Evolutionary conservation across 2,329 filamentous ascomycete genomes (phyloP).

Genomic region (Trichocomaceae sp.): DNA sequence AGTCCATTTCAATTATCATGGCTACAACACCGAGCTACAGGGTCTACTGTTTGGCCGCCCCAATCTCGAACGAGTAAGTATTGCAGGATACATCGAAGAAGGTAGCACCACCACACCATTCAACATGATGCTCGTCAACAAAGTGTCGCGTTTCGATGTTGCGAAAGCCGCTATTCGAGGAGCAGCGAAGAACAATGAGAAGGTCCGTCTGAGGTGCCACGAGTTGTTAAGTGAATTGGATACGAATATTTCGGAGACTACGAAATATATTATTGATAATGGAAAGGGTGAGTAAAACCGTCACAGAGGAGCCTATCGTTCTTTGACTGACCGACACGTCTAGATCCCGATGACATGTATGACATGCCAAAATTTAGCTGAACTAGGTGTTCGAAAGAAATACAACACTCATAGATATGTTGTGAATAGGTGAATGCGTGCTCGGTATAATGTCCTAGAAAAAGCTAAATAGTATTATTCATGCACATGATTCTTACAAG

Average conservation of each 20-base stretch:
- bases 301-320: neutral
- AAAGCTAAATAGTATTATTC: too few species aligned
- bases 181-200: slow-evolving; percentile 44
- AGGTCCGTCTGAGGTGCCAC: slow-evolving; percentile 41
- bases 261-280: slow-evolving; percentile 47
- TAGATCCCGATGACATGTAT: slow-evolving; percentile 50
- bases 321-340: slow-evolving; percentile 5
- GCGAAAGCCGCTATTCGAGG: slow-evolving; percentile 49
- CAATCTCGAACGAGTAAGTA: slow-evolving; percentile 46
- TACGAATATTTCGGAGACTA: slow-evolving; percentile 43
- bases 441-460: too few species aligned
- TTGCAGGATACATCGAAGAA: slow-evolving; percentile 59
- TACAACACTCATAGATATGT: neutral
- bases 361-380: slow-evolving; percentile 40
- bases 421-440: neutral
- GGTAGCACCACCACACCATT: slow-evolving; percentile 63
- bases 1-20: slow-evolving; percentile 62
- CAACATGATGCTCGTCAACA: slow-evolving; percentile 62
- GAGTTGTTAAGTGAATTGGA: slow-evolving; percentile 45
- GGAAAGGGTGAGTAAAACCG: slow-evolving; percentile 44
- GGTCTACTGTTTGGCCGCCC: slow-evolving; percentile 56
- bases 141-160: slow-evolving; percentile 55
- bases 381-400: neutral
- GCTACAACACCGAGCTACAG: slow-evolving; percentile 55
- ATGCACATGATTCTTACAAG: neutral